Evolutionary conservation across 345 rosid species (phyloP).

Genomic region (Salix dunnii): DNA sequence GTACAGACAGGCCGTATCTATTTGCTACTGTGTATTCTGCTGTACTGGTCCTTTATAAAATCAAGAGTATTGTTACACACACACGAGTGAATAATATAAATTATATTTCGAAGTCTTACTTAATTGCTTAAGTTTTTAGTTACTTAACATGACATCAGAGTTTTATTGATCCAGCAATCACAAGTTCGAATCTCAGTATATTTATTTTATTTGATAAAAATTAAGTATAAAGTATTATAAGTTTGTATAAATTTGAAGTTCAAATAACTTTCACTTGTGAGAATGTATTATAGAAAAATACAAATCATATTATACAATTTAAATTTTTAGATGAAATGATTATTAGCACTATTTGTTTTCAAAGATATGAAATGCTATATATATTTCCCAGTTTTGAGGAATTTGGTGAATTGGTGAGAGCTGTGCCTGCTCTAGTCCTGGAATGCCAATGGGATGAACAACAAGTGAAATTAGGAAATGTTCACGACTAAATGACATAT

Average conservation of each 20-base stretch:
- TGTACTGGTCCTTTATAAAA: not conserved
- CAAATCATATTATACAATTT: no score
- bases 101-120: not conserved
- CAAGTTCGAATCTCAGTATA: no score
- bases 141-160: no score
- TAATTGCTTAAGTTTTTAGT: rapidly evolving
- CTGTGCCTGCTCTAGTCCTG: not conserved
- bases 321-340: no score
- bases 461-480: not conserved
- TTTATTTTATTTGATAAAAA: no score
- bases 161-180: rapidly evolving
- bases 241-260: no score
- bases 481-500: no score
- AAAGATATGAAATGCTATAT: not conserved
- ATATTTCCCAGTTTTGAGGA: not conserved
- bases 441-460: not conserved
- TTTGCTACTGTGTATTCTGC: no score
- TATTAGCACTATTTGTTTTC: not conserved
- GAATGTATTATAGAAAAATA: no score
- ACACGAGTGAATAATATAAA: not conserved
- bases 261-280: no score
- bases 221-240: no score
- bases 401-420: not conserved
- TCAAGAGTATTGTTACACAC: not conserved
- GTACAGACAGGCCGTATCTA: not conserved